phyloP scores from a whole-genome alignment of 768 basidiomycete genomes.

The Royoungia palumana region DNA sequence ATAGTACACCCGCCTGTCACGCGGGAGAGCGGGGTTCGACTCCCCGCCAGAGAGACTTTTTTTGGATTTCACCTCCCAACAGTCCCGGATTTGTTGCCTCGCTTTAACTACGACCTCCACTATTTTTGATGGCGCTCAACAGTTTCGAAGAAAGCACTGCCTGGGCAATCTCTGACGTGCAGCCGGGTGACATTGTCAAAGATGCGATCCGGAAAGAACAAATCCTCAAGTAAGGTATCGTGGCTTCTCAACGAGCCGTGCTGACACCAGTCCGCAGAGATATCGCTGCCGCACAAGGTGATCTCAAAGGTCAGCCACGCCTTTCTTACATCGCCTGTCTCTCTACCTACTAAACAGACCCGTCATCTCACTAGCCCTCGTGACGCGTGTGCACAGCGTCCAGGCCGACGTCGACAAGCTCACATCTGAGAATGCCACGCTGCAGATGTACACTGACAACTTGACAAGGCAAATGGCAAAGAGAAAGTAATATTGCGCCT shows the following conservation, averaged over 20 bases:
- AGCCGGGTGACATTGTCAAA: slow-evolving; percentile 61
- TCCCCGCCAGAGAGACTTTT: slow-evolving; percentile 42
- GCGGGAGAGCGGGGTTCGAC: slow-evolving; percentile 45
- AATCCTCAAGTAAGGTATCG: slow-evolving; percentile 62
- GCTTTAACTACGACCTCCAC: neutral
- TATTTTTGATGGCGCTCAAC: slow-evolving; percentile 43
- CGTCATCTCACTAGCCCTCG: slow-evolving; percentile 46
- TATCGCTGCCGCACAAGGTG: slow-evolving; percentile 70
- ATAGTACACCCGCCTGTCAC: slow-evolving; percentile 52
- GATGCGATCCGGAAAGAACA: slow-evolving; percentile 78
- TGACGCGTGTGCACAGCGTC: slow-evolving; percentile 62
- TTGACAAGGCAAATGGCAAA: slow-evolving; percentile 85
- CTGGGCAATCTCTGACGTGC: slow-evolving; percentile 48
- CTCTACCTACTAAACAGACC: neutral
- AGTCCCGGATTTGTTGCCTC: no score
- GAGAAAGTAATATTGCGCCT: slow-evolving; percentile 46
- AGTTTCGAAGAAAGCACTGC: slow-evolving; percentile 39
- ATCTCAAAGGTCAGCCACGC: slow-evolving; percentile 59
- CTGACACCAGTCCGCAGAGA: slow-evolving; percentile 46
- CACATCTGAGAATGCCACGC: slow-evolving; percentile 70
- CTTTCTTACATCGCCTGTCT: neutral
- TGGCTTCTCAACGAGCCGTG: neutral
- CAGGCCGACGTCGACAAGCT: slow-evolving; percentile 82
- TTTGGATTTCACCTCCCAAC: neutral
- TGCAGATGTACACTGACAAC: slow-evolving; percentile 90